Conservation (phyloP, 116 monocot species). For the Iris pallida region DNA sequence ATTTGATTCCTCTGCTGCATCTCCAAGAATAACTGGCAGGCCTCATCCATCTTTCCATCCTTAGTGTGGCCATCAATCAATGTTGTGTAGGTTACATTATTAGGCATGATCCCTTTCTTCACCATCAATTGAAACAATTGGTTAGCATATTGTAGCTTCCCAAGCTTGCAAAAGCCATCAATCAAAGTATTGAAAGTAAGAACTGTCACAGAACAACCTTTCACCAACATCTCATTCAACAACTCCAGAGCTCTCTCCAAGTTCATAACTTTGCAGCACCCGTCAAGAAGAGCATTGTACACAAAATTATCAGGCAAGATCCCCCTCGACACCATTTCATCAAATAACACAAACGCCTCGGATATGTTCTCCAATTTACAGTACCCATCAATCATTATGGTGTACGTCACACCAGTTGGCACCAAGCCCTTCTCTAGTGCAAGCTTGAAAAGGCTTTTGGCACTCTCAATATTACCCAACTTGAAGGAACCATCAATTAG, state of each 20-base stretch:
- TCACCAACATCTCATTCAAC: constrained; percentile 42
- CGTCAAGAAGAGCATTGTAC: constrained; percentile 47
- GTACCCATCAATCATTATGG: constrained; percentile 59
- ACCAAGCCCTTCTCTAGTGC: constrained; percentile 40
- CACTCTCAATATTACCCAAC: constrained; percentile 47
- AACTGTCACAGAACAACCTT: constrained; percentile 30
- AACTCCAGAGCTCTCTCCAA: constrained; percentile 47
- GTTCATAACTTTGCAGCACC: constrained; percentile 51
- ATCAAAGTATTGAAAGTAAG: constrained; percentile 59
- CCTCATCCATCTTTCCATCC: constrained; percentile 47
- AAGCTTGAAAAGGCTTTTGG: constrained; percentile 34
- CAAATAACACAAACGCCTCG: constrained; percentile 65
- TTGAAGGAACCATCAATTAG: constrained; percentile 67
- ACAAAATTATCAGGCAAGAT: constrained; percentile 48
- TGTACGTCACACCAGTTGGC: constrained; percentile 68
- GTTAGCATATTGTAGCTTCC: constrained; percentile 47
- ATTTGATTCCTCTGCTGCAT: constrained; percentile 51
- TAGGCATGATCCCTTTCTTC: constrained; percentile 49
- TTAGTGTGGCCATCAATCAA: constrained; percentile 56
- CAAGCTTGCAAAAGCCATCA: constrained; percentile 62
- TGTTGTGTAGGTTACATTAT: constrained; percentile 44
- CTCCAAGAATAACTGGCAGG: constrained; percentile 43
- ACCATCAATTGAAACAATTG: constrained; percentile 48
- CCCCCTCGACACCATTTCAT: constrained; percentile 63
- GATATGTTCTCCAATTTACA: constrained; percentile 50